Percentiles rank a stretch among this genome's conserved stretches.
Evolutionary conservation across 495 filamentous ascomycete genomes (phyloP).

Genomic region (Letharia columbiana): DNA sequence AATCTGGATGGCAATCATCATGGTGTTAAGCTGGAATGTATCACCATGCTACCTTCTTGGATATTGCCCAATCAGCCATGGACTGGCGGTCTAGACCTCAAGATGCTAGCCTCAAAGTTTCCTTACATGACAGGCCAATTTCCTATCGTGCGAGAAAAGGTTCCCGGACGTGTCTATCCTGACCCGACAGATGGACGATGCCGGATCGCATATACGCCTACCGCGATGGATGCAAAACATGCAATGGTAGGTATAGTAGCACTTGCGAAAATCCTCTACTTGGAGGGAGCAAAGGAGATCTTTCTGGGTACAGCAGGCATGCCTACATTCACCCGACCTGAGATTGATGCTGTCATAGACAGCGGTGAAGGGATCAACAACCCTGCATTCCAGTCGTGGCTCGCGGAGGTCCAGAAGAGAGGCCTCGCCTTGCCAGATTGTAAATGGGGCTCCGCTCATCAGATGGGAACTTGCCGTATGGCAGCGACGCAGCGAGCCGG

Average conservation of each 20-base stretch:
- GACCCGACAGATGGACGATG: slow-evolving; percentile 59
- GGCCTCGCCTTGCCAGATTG: slow-evolving; percentile 37
- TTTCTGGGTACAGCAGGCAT: slow-evolving; percentile 51
- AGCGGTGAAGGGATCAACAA: slow-evolving; percentile 47
- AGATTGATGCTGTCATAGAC: slow-evolving; percentile 20
- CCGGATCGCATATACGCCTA: slow-evolving; percentile 59
- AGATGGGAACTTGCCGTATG: slow-evolving; percentile 91
- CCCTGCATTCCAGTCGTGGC: slow-evolving; percentile 57
- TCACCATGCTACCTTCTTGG: slow-evolving; percentile 55
- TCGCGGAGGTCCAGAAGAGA: slow-evolving; percentile 50
- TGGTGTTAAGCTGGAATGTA: slow-evolving; percentile 70
- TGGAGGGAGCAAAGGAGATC: slow-evolving; percentile 71
- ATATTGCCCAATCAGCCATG: slow-evolving; percentile 54
- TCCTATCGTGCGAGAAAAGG: slow-evolving; percentile 60
- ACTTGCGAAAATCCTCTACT: slow-evolving; percentile 65
- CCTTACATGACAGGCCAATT: slow-evolving; percentile 60
- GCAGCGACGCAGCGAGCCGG: slow-evolving; percentile 45
- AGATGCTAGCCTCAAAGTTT: slow-evolving; percentile 52
- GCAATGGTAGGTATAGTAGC: slow-evolving; percentile 63
- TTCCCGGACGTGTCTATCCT: slow-evolving; percentile 63
- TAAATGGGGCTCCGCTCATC: slow-evolving; percentile 63
- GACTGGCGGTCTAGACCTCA: slow-evolving; percentile 56
- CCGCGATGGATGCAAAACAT: slow-evolving; percentile 59
- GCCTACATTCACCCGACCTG: slow-evolving; percentile 55
- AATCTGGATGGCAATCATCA: slow-evolving; percentile 76